A percentile compares a stretch with the other conserved stretches of the same genome.
These are phyloP conservation scores for Xylaria telfairii DNA, from an alignment of 495 filamentous ascomycete species.

Conservation along the genomic window DNA sequence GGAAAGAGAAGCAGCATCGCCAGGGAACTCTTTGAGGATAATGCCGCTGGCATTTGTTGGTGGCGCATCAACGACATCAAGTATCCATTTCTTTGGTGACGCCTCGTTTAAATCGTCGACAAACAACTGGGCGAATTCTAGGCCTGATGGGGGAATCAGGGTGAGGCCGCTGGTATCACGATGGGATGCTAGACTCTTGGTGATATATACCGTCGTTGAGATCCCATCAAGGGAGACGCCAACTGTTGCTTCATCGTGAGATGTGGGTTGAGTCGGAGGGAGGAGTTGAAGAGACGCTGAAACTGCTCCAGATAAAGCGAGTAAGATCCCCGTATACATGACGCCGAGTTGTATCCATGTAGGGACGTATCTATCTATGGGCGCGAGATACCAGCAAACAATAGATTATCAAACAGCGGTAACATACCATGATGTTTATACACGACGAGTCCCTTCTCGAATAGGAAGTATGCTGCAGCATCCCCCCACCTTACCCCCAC, in stretches of 20 bases:
- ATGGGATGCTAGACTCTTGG: slow-evolving; percentile 21
- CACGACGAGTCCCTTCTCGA: not conserved
- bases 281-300: slow-evolving; percentile 23
- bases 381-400: not conserved
- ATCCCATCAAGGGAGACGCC: slow-evolving; percentile 18
- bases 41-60: slow-evolving; percentile 13
- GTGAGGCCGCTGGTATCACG: slow-evolving; percentile 53
- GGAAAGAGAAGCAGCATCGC: slow-evolving; percentile 34
- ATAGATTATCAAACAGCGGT: not conserved
- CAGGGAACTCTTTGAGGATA: slow-evolving; percentile 17
- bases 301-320: slow-evolving; percentile 13
- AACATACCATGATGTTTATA: not conserved
- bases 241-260: not conserved
- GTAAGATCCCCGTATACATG: slow-evolving; percentile 13
- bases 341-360: not conserved
- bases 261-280: not conserved
- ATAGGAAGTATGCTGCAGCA: not conserved
- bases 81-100: slow-evolving; percentile 21
- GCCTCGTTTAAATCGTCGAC: slow-evolving; percentile 47
- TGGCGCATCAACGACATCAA: slow-evolving; percentile 2
- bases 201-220: slow-evolving; percentile 25
- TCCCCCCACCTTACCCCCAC: slow-evolving; percentile 18
- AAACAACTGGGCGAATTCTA: slow-evolving; percentile 56
- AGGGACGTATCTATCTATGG: not conserved
- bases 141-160: slow-evolving; percentile 57